Percentiles rank a stretch among this genome's conserved stretches.
Conservation (phyloP, 176 grass and related monocot species). For the Zea mays region DNA sequence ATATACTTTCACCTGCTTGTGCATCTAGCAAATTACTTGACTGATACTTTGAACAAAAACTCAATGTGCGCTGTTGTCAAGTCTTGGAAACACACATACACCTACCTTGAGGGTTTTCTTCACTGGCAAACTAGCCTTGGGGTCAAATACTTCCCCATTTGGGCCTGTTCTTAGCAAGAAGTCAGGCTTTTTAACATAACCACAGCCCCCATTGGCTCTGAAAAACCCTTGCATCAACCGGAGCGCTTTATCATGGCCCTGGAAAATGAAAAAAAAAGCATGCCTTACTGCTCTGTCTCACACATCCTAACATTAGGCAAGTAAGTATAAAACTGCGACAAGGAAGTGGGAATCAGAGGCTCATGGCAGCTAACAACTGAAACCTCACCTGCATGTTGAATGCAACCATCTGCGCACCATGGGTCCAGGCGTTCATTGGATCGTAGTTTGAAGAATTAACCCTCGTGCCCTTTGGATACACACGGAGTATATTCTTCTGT, state of each 20-base stretch:
- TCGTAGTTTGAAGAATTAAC: constrained; percentile 89
- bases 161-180: constrained; percentile 63
- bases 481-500: constrained; percentile 76
- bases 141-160: constrained; percentile 72
- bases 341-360: background rate
- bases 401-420: constrained; percentile 98
- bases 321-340: background rate
- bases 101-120: constrained; percentile 84
- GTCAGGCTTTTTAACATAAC: constrained; percentile 85
- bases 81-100: background rate
- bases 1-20: constrained; percentile 80
- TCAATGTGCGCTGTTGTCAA: background rate
- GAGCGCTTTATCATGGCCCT: constrained; percentile 81
- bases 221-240: constrained; percentile 96
- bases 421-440: constrained; percentile 75
- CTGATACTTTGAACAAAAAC: too few species aligned
- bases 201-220: constrained; percentile 79
- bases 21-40: too few species aligned
- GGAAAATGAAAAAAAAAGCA: background rate
- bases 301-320: background rate
- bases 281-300: background rate
- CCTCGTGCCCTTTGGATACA: constrained; percentile 88
- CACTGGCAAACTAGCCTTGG: constrained; percentile 56
- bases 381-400: constrained; percentile 86
- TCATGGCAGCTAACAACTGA: background rate